phyloP scores from a whole-genome alignment of 164 flowering plant genomes.

The Dillenia turbinata region DNA sequence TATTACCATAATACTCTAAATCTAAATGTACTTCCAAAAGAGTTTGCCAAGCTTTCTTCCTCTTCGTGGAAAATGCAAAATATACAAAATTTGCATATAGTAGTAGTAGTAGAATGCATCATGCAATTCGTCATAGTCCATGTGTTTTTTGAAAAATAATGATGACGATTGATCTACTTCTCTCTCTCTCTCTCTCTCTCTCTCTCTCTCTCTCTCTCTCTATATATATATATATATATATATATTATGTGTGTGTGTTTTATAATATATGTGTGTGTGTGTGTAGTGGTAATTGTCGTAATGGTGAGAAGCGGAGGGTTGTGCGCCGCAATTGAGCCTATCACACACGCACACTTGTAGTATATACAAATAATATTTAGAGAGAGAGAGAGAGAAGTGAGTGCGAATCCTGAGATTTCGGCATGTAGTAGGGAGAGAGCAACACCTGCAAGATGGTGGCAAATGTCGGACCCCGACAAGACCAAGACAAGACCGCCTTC shows the following conservation, averaged over 20 bases:
- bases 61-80: not conserved
- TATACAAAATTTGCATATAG: not conserved
- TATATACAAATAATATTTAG: too few relatives aligned
- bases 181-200: not conserved
- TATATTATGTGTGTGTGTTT: too few relatives aligned
- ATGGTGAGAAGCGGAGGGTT: not conserved
- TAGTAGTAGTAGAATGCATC: slow-evolving; percentile 18
- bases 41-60: not conserved
- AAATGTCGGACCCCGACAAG: too few relatives aligned
- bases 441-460: too few relatives aligned
- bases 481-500: too few relatives aligned
- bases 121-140: slow-evolving; percentile 27
- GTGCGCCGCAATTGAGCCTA: not conserved
- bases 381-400: too few relatives aligned
- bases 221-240: too few relatives aligned
- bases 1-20: not conserved
- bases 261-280: too few relatives aligned
- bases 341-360: too few relatives aligned
- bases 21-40: not conserved
- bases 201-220: slow-evolving; percentile 6
- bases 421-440: too few relatives aligned
- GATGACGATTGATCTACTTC: not conserved
- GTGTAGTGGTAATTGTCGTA: too few relatives aligned
- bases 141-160: not conserved
- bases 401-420: too few relatives aligned